These are phyloP conservation scores for Talaromyces liani DNA, from an alignment of 495 filamentous ascomycete genomes.

Conservation along the genomic window DNA sequence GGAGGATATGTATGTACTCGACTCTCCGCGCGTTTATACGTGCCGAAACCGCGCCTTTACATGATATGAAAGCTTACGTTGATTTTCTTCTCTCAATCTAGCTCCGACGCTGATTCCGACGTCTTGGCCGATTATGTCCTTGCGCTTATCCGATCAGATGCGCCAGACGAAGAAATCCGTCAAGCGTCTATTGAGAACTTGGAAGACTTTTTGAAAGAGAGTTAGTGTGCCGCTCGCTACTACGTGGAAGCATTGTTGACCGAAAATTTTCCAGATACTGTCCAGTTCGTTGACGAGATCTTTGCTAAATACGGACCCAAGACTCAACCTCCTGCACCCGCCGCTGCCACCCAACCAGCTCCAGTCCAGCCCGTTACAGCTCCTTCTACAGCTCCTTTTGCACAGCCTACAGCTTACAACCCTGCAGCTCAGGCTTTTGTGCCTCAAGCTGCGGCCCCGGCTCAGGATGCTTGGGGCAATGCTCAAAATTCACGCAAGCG, in stretches of 20 bases:
- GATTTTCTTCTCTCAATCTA: slow-evolving; percentile 23
- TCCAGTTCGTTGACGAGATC: slow-evolving; percentile 75
- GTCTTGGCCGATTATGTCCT: slow-evolving; percentile 94
- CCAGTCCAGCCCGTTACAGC: slow-evolving; percentile 15
- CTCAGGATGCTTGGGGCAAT: slow-evolving; percentile 13
- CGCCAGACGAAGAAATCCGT: slow-evolving; percentile 63
- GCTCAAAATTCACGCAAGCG: slow-evolving; percentile 45
- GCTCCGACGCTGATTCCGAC: slow-evolving; percentile 90
- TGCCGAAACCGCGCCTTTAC: background rate
- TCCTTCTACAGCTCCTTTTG: slow-evolving; percentile 11
- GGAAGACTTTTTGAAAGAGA: slow-evolving; percentile 80
- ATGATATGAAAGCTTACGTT: background rate
- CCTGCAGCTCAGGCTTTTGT: slow-evolving; percentile 18
- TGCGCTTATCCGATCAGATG: slow-evolving; percentile 79
- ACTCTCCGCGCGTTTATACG: background rate
- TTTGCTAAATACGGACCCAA: slow-evolving; percentile 61
- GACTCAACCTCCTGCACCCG: slow-evolving; percentile 25
- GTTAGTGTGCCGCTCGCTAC: slow-evolving; percentile 34
- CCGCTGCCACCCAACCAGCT: slow-evolving; percentile 44
- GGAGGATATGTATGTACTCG: slow-evolving; percentile 70
- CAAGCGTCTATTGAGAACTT: slow-evolving; percentile 70
- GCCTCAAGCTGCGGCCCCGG: background rate
- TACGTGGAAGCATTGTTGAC: no score
- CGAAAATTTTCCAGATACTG: slow-evolving; percentile 41
- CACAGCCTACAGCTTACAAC: slow-evolving; percentile 25